Evolutionary conservation across 768 basidiomycete species (phyloP), one percentile per base, ranked within the genome.

Genomic region (Boletus fagicola): DNA sequence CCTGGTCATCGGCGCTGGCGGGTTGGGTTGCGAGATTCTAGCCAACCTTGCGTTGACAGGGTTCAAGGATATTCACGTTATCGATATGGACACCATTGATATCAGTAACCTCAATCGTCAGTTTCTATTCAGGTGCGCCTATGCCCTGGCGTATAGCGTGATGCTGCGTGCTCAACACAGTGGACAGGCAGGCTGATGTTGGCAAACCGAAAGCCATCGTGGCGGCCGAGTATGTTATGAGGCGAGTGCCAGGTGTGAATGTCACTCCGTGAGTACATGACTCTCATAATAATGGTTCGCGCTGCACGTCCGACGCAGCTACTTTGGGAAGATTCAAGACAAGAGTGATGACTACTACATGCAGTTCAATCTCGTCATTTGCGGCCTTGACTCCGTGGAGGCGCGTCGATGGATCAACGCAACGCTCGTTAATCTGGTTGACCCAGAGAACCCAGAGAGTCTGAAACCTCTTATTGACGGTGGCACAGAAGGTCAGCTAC

Each of bases 31-130:
- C 74, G 97, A 99, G 79, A 98, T 98, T 63, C 80, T 99, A 42
- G 91, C 95, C 58, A 97, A 98, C 74, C 83, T 99, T 49, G 96
- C 97, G 24, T 75, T 98, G 63, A 90, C 92, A 45, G 97, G 97
- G 26, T 99, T 98, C 85, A 92, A 90, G 74, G 92, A 98, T 68
- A 97, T 98, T 63, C 94, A 98, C 78, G 95, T 99, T 59, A 98
- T 99, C 70, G 97, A 99, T 79, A 98, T 99, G 95, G 96, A 99
- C 79, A 98, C 96, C 16, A 99, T 98, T 71, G 96, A 99, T 75
- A 91, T 99, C 68, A 98, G 94, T 68, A 99, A 99, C 74, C 80
- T 99, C 62, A 99, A 99, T 73, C 83, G 97, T 49, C 97, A 99
- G 75, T 99, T 99, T 72, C 78, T 99, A 24, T 99, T 99, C 78